phyloP scores from a whole-genome alignment of 345 rosid genomes.

The Eucalyptus cloeziana region DNA sequence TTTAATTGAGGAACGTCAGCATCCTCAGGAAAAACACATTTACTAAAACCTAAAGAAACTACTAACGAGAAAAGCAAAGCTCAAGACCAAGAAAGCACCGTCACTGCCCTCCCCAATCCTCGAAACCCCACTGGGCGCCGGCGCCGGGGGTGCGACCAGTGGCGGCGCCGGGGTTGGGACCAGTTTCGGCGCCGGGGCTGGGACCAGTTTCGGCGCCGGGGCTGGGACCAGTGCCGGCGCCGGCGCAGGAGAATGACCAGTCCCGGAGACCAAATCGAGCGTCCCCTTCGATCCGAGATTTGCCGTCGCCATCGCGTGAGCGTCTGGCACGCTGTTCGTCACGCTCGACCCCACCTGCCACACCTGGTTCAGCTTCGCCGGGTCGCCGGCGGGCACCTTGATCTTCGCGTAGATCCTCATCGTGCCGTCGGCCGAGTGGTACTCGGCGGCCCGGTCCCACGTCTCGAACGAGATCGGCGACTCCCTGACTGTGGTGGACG shows the following conservation, averaged over 20 bases:
- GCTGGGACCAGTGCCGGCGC: no score
- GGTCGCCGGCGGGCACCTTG: conserved; percentile 41
- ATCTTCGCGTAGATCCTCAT: conserved; percentile 34
- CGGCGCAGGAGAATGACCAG: no score
- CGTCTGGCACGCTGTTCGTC: conserved; percentile 3
- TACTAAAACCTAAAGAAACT: background rate
- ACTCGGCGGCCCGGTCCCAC: conserved; percentile 42
- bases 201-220: no score
- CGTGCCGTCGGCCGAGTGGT: background rate
- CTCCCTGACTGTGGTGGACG: conserved; percentile 4
- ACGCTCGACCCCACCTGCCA: conserved; percentile 75
- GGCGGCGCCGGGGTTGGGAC: background rate
- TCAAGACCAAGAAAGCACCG: background rate
- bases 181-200: background rate
- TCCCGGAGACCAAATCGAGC: conserved; percentile 9
- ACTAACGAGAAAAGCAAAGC: background rate
- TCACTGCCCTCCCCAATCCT: background rate
- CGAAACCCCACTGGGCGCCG: background rate
- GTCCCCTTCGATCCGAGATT: conserved; percentile 12
- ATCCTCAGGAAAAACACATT: background rate
- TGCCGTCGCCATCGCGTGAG: background rate
- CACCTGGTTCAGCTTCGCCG: conserved; percentile 47
- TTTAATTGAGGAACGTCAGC: background rate
- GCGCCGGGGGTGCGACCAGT: background rate
- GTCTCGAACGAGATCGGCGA: conserved; percentile 32